Evolutionary conservation across 139 green algal genomes (phyloP), one percentile per base, ranked within the genome.

Genomic region (Tetradesmus obliquus): DNA sequence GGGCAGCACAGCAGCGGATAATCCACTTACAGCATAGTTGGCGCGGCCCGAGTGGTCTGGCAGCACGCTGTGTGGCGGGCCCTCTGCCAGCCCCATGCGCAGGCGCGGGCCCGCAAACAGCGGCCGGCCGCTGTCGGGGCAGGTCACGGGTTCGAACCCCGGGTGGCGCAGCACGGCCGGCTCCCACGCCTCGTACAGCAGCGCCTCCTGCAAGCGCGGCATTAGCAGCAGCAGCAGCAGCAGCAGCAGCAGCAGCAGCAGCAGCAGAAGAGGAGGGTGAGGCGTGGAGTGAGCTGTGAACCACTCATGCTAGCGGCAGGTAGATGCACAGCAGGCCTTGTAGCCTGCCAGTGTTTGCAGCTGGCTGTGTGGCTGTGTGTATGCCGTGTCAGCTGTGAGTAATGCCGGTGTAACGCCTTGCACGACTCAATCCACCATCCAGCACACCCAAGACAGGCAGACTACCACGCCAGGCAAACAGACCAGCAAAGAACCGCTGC

Each of bases 11-110:
- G 32, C 32, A 45, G 32, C 32, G 32, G 32, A 45, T 45, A 45
- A 45, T 45, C 32, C 32, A 84, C 82, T 69, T 24, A 92, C 94
- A 81, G 94, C 88, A 84, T 95, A 96, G 88, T 96, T 93, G 0
- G 94, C 94, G 2, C 90, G 85, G 22, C 93, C 94, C 7, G 93
- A 57, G 84, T 95, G 93, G 88, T 96, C 94, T 10, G 93, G 93
- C 5, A 95, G 53, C 24, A 96, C 92, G 71, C 88, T 89, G 32
- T 74, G 88, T 45, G 93, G 93, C 51, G 53, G 22, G 53, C 94
- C 94, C 81, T 95, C 88, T 55, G 91, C 93, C 10, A 96, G 15
- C 6, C 94, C 94, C 86, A 90, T 90, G 81, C 94, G 93, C 83
- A 96, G 87, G 10, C 90, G 69, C 1, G 89, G 89, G 10, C 89